These are phyloP conservation scores for Osmanthus fragrans DNA, from an alignment of 257 asterid genomes.

Conservation along the genomic window DNA sequence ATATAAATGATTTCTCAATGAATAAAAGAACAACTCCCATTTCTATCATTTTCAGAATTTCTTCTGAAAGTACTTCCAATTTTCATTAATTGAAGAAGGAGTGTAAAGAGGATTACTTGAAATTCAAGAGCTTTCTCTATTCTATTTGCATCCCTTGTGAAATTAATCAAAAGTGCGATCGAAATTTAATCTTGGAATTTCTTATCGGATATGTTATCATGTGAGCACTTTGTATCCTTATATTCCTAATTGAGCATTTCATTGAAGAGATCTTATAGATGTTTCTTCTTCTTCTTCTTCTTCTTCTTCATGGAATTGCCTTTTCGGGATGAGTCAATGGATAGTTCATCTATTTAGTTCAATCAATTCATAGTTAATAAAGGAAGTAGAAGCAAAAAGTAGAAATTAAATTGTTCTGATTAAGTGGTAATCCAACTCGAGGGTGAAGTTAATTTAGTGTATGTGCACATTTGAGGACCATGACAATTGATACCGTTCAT, in stretches of 20 bases:
- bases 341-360: not conserved
- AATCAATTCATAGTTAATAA: not conserved
- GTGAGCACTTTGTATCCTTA: not conserved
- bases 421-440: not conserved
- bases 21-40: too few relatives aligned
- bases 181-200: slow-evolving; percentile 1
- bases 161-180: not conserved
- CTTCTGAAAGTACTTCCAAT: slow-evolving; percentile 1
- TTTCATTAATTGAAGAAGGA: not conserved
- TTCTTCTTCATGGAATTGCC: slow-evolving; percentile 2
- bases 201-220: not conserved
- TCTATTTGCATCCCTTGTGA: not conserved
- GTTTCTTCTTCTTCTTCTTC: too few relatives aligned
- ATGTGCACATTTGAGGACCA: not conserved
- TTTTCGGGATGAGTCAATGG: not conserved
- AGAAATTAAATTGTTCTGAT: not conserved
- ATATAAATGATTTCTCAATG: too few relatives aligned
- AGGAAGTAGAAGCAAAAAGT: not conserved
- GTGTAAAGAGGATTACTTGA: not conserved
- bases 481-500: too few relatives aligned
- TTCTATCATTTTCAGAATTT: too few relatives aligned
- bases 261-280: not conserved
- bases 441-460: not conserved
- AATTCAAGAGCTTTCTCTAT: not conserved
- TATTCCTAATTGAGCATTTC: not conserved